phyloP scores from a whole-genome alignment of 1,284 basidiomycete species.

The Malassezia vespertilionis region DNA sequence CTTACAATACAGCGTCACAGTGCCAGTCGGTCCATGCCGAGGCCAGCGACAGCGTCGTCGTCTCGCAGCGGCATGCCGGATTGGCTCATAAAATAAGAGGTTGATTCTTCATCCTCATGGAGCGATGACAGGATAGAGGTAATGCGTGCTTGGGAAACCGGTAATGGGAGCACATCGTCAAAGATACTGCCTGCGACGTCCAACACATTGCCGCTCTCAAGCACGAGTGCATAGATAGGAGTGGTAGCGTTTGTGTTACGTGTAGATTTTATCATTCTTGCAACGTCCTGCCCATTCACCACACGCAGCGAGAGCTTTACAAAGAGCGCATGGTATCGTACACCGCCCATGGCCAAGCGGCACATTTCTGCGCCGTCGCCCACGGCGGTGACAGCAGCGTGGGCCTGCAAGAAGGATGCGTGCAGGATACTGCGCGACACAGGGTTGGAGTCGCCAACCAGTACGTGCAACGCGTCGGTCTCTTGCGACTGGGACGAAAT shows the following conservation, averaged over 20 bases:
- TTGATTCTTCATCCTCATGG: not conserved
- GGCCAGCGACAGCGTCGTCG: not conserved
- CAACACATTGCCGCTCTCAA: slow-evolving; percentile 5
- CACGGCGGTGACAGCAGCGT: slow-evolving; percentile 84
- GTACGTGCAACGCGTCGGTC: slow-evolving; percentile 14
- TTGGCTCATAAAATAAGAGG: not conserved
- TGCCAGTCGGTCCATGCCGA: not conserved
- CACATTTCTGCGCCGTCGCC: slow-evolving; percentile 92
- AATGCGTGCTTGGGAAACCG: not conserved
- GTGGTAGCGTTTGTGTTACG: slow-evolving; percentile 76
- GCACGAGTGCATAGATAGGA: slow-evolving; percentile 72
- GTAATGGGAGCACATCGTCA: slow-evolving; percentile 30
- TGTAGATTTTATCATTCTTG: slow-evolving; percentile 86
- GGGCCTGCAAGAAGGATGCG: slow-evolving; percentile 76
- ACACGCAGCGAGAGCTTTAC: slow-evolving; percentile 85
- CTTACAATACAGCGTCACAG: not conserved
- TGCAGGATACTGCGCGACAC: slow-evolving; percentile 58
- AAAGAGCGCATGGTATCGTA: slow-evolving; percentile 61
- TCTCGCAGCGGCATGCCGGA: not conserved
- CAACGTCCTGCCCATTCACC: slow-evolving; percentile 82
- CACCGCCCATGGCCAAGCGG: slow-evolving; percentile 91
- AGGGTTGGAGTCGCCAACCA: slow-evolving; percentile 94
- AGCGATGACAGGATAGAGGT: slow-evolving; percentile 47
- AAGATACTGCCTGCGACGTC: slow-evolving; percentile 50
- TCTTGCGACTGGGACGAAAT: not conserved